A percentile compares a stretch with the other conserved stretches of the same genome.
Evolutionary conservation across 2,329 filamentous ascomycete species (phyloP).

Genomic region (Phyllosticta capitalensis): DNA sequence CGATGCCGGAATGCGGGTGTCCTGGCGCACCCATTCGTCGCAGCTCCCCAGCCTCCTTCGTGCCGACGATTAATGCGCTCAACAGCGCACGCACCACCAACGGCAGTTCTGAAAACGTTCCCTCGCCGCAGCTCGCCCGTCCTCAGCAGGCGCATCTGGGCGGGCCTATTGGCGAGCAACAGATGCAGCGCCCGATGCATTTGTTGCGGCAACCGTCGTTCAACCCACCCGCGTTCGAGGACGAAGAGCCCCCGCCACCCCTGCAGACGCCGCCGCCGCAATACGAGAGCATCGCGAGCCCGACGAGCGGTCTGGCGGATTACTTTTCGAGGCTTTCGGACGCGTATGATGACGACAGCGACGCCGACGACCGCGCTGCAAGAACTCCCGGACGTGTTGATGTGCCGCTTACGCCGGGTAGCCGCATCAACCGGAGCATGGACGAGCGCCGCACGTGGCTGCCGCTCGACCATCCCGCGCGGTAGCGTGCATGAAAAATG

Average conservation of each 20-base stretch:
- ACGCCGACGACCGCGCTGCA: constrained; percentile 40
- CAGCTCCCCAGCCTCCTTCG: constrained; percentile 38
- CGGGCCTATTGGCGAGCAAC: constrained; percentile 35
- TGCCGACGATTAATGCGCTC: constrained; percentile 52
- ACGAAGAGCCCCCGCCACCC: constrained; percentile 65
- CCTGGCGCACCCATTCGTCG: constrained; percentile 51
- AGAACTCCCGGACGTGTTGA: constrained; percentile 35
- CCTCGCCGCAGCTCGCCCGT: constrained; percentile 42
- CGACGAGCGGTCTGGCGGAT: constrained; percentile 62
- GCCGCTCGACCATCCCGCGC: constrained; percentile 27
- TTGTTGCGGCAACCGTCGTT: constrained; percentile 75
- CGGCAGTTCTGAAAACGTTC: constrained; percentile 17
- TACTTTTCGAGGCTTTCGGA: constrained; percentile 77
- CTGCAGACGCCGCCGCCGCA: constrained; percentile 73
- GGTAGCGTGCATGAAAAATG: constrained; percentile 1
- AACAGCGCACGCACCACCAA: constrained; percentile 25
- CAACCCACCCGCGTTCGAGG: constrained; percentile 79
- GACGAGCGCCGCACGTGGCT: constrained; percentile 52
- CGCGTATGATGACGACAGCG: constrained; percentile 51
- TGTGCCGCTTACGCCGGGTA: constrained; percentile 54
- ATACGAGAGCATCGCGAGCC: constrained; percentile 72
- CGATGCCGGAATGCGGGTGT: constrained; percentile 50
- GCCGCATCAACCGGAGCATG: constrained; percentile 54
- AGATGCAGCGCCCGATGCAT: constrained; percentile 65
- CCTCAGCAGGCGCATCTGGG: constrained; percentile 37